Conservation (phyloP, 495 filamentous ascomycete genomes). For the Neurospora sp. region DNA sequence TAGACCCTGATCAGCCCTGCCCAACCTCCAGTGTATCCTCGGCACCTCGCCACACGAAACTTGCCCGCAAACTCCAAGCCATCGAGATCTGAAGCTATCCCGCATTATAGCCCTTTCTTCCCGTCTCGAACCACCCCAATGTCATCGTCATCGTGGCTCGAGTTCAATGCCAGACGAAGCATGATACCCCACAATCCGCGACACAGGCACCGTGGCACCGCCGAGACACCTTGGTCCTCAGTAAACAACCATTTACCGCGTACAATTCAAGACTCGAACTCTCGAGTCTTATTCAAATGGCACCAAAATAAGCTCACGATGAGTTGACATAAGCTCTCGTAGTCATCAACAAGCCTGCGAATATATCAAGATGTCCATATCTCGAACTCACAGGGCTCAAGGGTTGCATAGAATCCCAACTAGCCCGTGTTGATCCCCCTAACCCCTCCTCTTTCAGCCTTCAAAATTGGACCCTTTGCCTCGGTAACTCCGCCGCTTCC, state of each 20-base stretch:
- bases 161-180: too few relatives aligned
- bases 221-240: too few relatives aligned
- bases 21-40: not conserved
- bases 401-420: not conserved
- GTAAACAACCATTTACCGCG: too few relatives aligned
- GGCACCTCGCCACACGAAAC: not conserved
- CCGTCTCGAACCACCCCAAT: not conserved
- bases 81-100: not conserved
- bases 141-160: too few relatives aligned
- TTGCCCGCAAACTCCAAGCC: not conserved
- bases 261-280: too few relatives aligned
- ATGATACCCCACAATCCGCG: too few relatives aligned
- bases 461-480: not conserved
- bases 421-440: not conserved
- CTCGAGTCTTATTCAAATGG: too few relatives aligned
- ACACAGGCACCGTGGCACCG: too few relatives aligned
- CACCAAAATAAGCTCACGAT: too few relatives aligned
- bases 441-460: not conserved
- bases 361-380: not conserved
- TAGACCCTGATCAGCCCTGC: not conserved
- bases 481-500: not conserved
- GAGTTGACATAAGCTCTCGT: too few relatives aligned
- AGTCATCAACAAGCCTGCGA: too few relatives aligned
- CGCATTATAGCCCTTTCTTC: not conserved
- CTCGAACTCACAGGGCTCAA: not conserved